These are phyloP conservation scores for Annulohypoxylon nitens DNA, from an alignment of 495 filamentous ascomycete genomes.

Conservation along the genomic window DNA sequence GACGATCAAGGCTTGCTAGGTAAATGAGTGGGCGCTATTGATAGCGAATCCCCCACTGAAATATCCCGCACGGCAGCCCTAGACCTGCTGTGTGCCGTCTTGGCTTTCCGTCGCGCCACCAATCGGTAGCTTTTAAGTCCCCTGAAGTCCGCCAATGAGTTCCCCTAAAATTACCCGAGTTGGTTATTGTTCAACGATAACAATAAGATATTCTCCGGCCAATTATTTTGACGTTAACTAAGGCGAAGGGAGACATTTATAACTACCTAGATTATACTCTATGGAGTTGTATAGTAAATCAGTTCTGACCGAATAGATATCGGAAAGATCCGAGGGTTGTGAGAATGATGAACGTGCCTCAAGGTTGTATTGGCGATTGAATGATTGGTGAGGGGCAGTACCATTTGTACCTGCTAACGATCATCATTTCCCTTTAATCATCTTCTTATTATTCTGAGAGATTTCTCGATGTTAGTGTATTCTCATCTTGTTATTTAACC, in stretches of 20 bases:
- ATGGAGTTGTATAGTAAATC: too few relatives aligned
- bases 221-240: neutral
- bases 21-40: constrained; percentile 1
- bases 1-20: neutral
- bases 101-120: constrained; percentile 6
- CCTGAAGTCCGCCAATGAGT: constrained; percentile 3
- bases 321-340: too few relatives aligned
- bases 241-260: neutral
- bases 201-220: neutral
- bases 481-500: too few relatives aligned
- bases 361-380: too few relatives aligned
- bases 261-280: too few relatives aligned
- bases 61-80: neutral
- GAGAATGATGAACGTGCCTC: too few relatives aligned
- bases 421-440: too few relatives aligned
- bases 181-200: neutral
- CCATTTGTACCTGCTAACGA: too few relatives aligned
- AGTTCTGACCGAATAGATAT: too few relatives aligned
- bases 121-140: constrained; percentile 7
- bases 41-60: neutral
- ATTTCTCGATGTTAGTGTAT: too few relatives aligned
- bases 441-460: too few relatives aligned
- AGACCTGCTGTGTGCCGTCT: constrained; percentile 13
- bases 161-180: neutral
- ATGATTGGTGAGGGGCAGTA: too few relatives aligned